Evolutionary conservation across 2,329 filamentous ascomycete genomes (phyloP).

Genomic region (Monosporascus sp.): DNA sequence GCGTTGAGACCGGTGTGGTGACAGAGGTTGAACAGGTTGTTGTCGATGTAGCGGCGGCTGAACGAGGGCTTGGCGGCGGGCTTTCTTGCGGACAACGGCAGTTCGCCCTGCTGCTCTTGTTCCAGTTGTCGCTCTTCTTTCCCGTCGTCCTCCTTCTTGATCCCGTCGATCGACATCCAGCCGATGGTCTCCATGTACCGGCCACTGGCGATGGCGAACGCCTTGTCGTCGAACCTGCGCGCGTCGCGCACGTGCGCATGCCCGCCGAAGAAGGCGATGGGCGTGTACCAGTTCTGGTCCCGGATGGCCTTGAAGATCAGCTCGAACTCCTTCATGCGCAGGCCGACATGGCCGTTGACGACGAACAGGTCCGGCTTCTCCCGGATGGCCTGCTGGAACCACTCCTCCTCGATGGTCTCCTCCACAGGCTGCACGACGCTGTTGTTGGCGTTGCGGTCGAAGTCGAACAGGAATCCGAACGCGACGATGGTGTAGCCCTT

Average conservation of each 20-base stretch:
- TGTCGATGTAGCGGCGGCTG: conserved; percentile 82
- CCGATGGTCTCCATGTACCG: conserved; percentile 94
- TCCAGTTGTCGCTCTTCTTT: neutral
- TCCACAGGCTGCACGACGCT: conserved; percentile 76
- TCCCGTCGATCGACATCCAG: conserved; percentile 79
- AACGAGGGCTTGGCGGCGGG: conserved; percentile 50
- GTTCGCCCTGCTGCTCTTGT: neutral
- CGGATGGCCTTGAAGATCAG: conserved; percentile 75
- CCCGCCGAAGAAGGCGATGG: conserved; percentile 88
- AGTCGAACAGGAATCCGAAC: conserved; percentile 94
- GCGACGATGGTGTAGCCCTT: conserved; percentile 78
- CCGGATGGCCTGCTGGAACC: conserved; percentile 83
- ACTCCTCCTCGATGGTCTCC: conserved; percentile 73
- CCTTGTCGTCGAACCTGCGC: conserved; percentile 68
- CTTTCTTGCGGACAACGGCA: conserved; percentile 8
- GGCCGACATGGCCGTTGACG: conserved; percentile 77
- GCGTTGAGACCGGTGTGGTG: conserved; percentile 72
- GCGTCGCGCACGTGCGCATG: conserved; percentile 88
- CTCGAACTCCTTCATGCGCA: conserved; percentile 74
- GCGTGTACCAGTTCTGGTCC: conserved; percentile 68
- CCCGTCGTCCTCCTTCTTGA: conserved; percentile 32
- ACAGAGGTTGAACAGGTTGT: conserved; percentile 79
- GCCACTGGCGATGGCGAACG: conserved; percentile 78
- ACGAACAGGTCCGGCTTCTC: conserved; percentile 84
- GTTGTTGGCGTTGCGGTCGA: conserved; percentile 85